These are phyloP conservation scores for Euphrasia confusa DNA, from an alignment of 257 asterid genomes.

Conservation along the genomic window DNA sequence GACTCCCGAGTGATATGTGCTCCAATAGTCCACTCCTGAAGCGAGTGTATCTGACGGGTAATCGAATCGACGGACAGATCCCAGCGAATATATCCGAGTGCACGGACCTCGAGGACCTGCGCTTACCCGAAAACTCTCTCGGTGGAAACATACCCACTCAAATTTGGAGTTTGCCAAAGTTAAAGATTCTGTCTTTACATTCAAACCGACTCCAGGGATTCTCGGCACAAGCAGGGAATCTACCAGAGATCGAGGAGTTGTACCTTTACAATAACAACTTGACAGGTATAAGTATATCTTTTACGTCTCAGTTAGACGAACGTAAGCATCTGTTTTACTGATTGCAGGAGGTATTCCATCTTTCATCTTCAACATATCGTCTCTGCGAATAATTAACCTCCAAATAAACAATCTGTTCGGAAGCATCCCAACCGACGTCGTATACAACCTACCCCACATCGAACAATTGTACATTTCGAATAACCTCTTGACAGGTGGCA, in stretches of 20 bases:
- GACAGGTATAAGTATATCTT: neutral
- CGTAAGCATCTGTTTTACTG: neutral
- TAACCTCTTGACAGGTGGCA: neutral
- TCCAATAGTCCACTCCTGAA: neutral
- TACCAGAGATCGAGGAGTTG: neutral
- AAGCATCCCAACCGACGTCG: neutral
- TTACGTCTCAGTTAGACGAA: neutral
- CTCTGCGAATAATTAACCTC: neutral
- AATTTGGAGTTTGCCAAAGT: conserved; percentile 18
- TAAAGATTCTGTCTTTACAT: neutral
- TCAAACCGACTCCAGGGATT: conserved; percentile 1
- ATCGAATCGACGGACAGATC: conserved; percentile 24
- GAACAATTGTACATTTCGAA: neutral
- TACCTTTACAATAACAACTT: neutral
- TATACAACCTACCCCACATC: neutral
- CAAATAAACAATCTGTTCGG: neutral
- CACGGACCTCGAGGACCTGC: conserved; percentile 21
- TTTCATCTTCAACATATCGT: neutral
- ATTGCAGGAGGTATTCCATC: neutral
- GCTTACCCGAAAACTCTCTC: conserved; percentile 32
- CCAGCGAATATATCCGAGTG: conserved; percentile 32
- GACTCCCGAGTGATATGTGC: neutral
- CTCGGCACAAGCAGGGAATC: neutral
- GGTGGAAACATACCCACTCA: conserved; percentile 30
- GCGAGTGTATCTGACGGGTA: neutral